Evolutionary conservation across 306 rosid species (phyloP).

Genomic region (Cyamopsis tetragonoloba): DNA sequence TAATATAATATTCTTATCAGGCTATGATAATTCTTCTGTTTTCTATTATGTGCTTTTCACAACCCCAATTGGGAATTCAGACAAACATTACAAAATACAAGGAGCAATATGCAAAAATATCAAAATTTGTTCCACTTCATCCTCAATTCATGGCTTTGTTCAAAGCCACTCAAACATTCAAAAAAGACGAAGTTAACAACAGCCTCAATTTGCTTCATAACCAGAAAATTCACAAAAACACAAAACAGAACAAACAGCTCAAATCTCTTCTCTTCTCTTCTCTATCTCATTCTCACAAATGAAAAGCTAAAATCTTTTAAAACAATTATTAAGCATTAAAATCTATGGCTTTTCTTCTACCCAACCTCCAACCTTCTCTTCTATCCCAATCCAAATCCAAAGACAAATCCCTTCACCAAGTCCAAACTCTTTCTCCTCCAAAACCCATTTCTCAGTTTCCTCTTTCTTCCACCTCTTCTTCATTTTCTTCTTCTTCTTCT

Average conservation of each 20-base stretch:
- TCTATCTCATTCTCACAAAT: constrained; percentile 17
- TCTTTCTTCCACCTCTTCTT: constrained; percentile 24
- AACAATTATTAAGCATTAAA: constrained; percentile 19
- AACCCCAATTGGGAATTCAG: not conserved
- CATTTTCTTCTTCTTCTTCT: constrained; percentile 36
- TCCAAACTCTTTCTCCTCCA: constrained; percentile 38
- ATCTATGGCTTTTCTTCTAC: constrained; percentile 80
- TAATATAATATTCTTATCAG: no score
- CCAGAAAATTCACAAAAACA: constrained; percentile 21
- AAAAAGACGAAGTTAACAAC: constrained; percentile 25
- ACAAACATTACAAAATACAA: not conserved
- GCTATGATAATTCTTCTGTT: no score
- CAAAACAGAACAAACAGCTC: not conserved
- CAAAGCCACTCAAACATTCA: constrained; percentile 47
- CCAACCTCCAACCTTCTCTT: constrained; percentile 57
- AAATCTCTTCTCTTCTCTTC: constrained; percentile 17
- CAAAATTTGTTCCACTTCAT: constrained; percentile 5
- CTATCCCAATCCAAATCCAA: constrained; percentile 52
- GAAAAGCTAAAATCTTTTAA: constrained; percentile 21
- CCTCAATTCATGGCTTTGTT: constrained; percentile 42
- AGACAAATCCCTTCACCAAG: constrained; percentile 49
- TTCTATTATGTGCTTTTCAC: not conserved
- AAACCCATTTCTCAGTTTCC: constrained; percentile 38
- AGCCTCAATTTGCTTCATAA: constrained; percentile 33
- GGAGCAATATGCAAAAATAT: constrained; percentile 22